A percentile compares a stretch with the other conserved stretches of the same genome.
Evolutionary conservation across 2,329 filamentous ascomycete species (phyloP).

Genomic region (Talaromyces amestolkiae): DNA sequence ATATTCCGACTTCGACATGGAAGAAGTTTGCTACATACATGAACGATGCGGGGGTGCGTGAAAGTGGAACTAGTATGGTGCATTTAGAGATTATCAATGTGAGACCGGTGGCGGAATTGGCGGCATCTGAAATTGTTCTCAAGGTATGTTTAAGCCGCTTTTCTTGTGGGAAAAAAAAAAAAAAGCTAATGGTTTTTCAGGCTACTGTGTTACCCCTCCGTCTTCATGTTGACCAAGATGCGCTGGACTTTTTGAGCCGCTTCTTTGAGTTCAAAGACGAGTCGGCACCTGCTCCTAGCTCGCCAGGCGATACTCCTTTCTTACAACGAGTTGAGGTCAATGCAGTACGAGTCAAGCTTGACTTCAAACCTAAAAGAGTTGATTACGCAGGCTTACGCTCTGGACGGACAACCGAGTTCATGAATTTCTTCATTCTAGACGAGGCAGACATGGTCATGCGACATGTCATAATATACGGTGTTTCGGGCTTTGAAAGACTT

Average conservation of each 20-base stretch:
- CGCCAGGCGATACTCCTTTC: conserved; percentile 74
- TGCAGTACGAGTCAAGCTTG: conserved; percentile 76
- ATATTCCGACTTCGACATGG: conserved; percentile 94
- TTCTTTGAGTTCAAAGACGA: conserved; percentile 99
- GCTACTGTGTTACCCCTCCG: conserved; percentile 77
- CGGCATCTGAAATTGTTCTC: conserved; percentile 85
- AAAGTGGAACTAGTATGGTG: conserved; percentile 84
- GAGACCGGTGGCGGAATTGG: conserved; percentile 76
- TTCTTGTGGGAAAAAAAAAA: not conserved
- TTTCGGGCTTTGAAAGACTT: conserved; percentile 84
- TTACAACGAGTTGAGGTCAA: conserved; percentile 86
- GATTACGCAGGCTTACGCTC: conserved; percentile 91
- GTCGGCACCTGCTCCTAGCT: conserved; percentile 48
- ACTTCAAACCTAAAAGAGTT: conserved; percentile 98
- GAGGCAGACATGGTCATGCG: conserved; percentile 80
- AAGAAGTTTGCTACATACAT: conserved; percentile 96
- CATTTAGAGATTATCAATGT: conserved; percentile 87
- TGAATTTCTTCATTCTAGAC: conserved; percentile 96
- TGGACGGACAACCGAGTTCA: conserved; percentile 93
- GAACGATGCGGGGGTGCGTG: conserved; percentile 78
- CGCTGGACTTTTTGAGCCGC: conserved; percentile 90
- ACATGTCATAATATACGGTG: conserved; percentile 88
- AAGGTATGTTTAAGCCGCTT: conserved; percentile 49
- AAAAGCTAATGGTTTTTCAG: conserved; percentile 31
- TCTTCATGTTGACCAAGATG: conserved; percentile 94